phyloP scores from a whole-genome alignment of 2,329 filamentous ascomycete genomes.

The Nemania sp. region DNA sequence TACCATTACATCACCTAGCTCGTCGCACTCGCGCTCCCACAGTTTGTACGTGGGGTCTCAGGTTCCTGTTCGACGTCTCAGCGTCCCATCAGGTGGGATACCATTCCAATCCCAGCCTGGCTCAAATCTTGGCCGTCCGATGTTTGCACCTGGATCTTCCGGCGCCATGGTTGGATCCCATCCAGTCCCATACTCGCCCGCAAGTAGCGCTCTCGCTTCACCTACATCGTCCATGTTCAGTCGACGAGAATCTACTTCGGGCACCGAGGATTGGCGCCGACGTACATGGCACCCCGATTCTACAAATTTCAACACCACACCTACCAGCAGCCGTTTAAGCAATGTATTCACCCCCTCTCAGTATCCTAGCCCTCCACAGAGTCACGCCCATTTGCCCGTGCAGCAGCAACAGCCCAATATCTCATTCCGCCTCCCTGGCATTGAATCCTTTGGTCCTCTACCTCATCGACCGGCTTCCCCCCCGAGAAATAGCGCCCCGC shows the following conservation, averaged over 20 bases:
- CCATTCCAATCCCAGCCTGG: constrained; percentile 72
- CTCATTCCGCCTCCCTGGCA: constrained; percentile 77
- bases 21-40: constrained; percentile 69
- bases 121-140: constrained; percentile 59
- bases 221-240: constrained; percentile 69
- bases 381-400: constrained; percentile 53
- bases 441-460: constrained; percentile 86
- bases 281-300: constrained; percentile 91
- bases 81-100: constrained; percentile 76
- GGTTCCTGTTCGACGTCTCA: constrained; percentile 74
- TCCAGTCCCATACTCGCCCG: constrained; percentile 59
- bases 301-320: constrained; percentile 60
- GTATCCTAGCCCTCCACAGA: constrained; percentile 57
- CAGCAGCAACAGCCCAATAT: constrained; percentile 57
- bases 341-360: constrained; percentile 73
- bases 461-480: constrained; percentile 67
- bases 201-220: constrained; percentile 63
- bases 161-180: constrained; percentile 55
- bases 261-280: constrained; percentile 75
- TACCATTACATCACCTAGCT: constrained; percentile 71
- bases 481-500: constrained; percentile 68
- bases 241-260: constrained; percentile 67
- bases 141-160: constrained; percentile 54
- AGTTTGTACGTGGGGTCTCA: constrained; percentile 72
- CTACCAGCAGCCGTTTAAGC: constrained; percentile 73